phyloP scores from a whole-genome alignment of 306 rosid species.

The Dryas octopetala region DNA sequence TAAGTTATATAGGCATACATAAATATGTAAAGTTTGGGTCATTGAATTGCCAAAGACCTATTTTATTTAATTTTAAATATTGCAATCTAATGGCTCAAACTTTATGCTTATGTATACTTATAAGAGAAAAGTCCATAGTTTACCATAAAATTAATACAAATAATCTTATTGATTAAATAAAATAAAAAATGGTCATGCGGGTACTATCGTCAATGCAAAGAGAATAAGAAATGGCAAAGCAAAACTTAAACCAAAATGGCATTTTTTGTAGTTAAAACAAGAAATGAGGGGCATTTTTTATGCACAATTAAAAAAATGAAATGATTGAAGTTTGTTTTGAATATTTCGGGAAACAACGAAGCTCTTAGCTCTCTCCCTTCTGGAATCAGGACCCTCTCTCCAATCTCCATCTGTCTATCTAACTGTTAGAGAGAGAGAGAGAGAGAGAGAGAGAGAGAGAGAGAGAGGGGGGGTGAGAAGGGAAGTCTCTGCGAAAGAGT shows the following conservation, averaged over 20 bases:
- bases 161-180: too few species aligned
- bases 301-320: background rate
- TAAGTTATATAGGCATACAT: too few species aligned
- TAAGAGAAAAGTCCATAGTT: too few species aligned
- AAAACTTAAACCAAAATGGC: background rate
- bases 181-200: too few species aligned
- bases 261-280: background rate
- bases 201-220: background rate
- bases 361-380: background rate
- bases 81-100: too few species aligned
- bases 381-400: background rate
- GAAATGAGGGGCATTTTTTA: background rate
- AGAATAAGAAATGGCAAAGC: background rate
- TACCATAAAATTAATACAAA: too few species aligned
- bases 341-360: constrained; percentile 21
- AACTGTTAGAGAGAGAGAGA: background rate
- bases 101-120: too few species aligned
- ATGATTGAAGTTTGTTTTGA: constrained; percentile 12
- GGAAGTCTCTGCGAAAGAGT: constrained; percentile 35
- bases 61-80: too few species aligned
- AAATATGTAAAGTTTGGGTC: too few species aligned
- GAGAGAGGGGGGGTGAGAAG: constrained; percentile 13
- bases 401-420: background rate
- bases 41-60: too few species aligned
- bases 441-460: constrained; percentile 14